Percentiles rank a stretch among this genome's conserved stretches.
Conservation (phyloP, 805 yeast species). For the Isabelozyma rhagii region DNA sequence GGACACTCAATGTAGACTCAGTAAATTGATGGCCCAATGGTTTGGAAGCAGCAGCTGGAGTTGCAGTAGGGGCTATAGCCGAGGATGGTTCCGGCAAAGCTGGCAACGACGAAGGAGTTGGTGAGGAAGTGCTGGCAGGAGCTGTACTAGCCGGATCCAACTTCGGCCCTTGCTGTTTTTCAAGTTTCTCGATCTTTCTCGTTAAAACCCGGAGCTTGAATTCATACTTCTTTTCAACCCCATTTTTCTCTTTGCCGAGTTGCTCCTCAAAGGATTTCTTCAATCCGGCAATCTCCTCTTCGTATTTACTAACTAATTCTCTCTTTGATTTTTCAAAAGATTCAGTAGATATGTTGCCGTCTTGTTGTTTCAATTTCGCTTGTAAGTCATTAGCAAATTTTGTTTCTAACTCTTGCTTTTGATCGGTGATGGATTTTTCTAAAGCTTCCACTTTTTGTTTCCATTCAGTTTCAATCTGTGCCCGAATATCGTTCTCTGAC, state of each 20-base stretch:
- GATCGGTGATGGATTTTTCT: constrained; percentile 13
- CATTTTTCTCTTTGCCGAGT: constrained; percentile 30
- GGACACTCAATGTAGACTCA: constrained; percentile 30
- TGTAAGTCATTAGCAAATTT: constrained; percentile 23
- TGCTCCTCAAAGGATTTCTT: constrained; percentile 16
- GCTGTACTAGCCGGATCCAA: not conserved
- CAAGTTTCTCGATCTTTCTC: constrained; percentile 51
- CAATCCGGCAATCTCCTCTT: constrained; percentile 16
- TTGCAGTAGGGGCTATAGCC: not conserved
- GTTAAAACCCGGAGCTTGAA: constrained; percentile 55
- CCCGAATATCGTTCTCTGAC: constrained; percentile 15
- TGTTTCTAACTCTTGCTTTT: constrained; percentile 34
- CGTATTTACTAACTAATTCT: constrained; percentile 11
- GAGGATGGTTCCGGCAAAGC: too few relatives aligned
- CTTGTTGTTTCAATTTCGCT: constrained; percentile 13
- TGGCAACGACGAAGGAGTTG: not conserved
- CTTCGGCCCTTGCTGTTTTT: constrained; percentile 20
- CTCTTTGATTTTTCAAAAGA: constrained; percentile 3
- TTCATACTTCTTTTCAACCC: constrained; percentile 53
- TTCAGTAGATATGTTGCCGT: not conserved
- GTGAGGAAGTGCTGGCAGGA: not conserved
- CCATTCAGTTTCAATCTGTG: constrained; percentile 22
- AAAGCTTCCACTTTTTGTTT: constrained; percentile 13
- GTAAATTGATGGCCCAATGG: constrained; percentile 17
- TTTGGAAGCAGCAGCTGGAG: not conserved